Evolutionary conservation across 1,284 basidiomycete species (phyloP).

Genomic region (Leccinum pallidistipes): DNA sequence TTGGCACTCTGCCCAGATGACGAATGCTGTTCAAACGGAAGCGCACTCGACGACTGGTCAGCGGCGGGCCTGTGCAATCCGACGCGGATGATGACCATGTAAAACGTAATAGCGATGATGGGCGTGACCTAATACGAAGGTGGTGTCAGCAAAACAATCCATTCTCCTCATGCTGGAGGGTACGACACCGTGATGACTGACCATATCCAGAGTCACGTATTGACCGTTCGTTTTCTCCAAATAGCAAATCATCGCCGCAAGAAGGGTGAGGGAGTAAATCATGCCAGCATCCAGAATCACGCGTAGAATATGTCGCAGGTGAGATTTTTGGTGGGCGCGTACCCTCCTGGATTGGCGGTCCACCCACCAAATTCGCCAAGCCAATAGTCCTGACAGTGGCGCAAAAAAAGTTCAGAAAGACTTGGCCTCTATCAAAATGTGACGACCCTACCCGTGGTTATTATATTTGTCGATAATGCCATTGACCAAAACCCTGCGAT

Average conservation of each 20-base stretch:
- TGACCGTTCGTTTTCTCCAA: neutral
- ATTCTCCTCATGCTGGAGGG: neutral
- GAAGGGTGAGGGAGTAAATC: neutral
- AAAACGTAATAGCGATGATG: neutral
- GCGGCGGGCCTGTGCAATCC: neutral
- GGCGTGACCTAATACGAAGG: neutral
- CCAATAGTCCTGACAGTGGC: neutral
- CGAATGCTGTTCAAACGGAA: neutral
- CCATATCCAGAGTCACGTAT: slow-evolving; percentile 3
- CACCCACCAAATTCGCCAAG: slow-evolving; percentile 1
- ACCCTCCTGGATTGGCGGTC: neutral
- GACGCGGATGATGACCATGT: neutral
- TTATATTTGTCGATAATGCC: neutral
- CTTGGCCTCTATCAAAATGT: neutral
- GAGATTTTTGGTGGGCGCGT: neutral
- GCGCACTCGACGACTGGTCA: neutral
- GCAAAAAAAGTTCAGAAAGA: neutral
- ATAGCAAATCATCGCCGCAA: neutral
- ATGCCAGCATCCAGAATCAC: slow-evolving; percentile 1
- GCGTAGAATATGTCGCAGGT: neutral
- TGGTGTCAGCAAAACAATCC: neutral
- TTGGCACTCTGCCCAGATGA: neutral
- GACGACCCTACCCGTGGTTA: neutral
- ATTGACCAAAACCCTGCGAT: slow-evolving; percentile 1
- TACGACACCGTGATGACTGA: neutral